Evolutionary conservation across 2,329 filamentous ascomycete species (phyloP).

Genomic region (Fusarium sp.): DNA sequence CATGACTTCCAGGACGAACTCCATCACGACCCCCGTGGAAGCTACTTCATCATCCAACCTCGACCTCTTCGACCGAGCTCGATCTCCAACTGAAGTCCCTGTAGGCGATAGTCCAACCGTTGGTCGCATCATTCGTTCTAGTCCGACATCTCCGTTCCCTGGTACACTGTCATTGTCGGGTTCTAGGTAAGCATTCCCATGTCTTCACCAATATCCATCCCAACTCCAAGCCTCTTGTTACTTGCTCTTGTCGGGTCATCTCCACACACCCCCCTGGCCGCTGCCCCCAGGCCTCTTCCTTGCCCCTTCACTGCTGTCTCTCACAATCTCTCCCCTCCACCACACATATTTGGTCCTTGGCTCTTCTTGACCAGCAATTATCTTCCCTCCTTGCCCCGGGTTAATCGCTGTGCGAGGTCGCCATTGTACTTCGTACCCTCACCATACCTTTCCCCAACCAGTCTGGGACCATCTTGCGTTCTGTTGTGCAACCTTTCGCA

Average conservation of each 20-base stretch:
- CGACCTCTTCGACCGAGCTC: slow-evolving; percentile 25
- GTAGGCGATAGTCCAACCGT: slow-evolving; percentile 63
- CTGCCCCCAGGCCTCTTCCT: slow-evolving; percentile 41
- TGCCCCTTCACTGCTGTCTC: slow-evolving; percentile 42
- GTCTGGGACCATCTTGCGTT: slow-evolving; percentile 33
- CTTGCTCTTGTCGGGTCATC: slow-evolving; percentile 27
- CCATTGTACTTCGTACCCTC: slow-evolving; percentile 39
- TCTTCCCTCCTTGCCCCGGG: slow-evolving; percentile 31
- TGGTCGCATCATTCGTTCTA: slow-evolving; percentile 52
- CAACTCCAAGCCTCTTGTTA: slow-evolving; percentile 30
- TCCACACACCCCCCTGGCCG: slow-evolving; percentile 42
- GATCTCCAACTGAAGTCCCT: slow-evolving; percentile 42
- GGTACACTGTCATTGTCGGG: slow-evolving; percentile 43
- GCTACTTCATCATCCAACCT: slow-evolving; percentile 21
- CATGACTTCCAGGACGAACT: slow-evolving; percentile 28
- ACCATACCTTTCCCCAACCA: slow-evolving; percentile 38
- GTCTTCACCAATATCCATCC: slow-evolving; percentile 35
- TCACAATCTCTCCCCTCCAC: slow-evolving; percentile 43
- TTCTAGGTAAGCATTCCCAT: slow-evolving; percentile 47
- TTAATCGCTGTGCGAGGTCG: slow-evolving; percentile 45
- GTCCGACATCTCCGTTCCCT: slow-evolving; percentile 38
- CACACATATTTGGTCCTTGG: slow-evolving; percentile 32
- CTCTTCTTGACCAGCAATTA: slow-evolving; percentile 32
- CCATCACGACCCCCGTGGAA: slow-evolving; percentile 32
- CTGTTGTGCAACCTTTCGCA: slow-evolving; percentile 46